These are phyloP conservation scores for Pleurotus sapidus DNA, from an alignment of 768 basidiomycete species.

Conservation along the genomic window DNA sequence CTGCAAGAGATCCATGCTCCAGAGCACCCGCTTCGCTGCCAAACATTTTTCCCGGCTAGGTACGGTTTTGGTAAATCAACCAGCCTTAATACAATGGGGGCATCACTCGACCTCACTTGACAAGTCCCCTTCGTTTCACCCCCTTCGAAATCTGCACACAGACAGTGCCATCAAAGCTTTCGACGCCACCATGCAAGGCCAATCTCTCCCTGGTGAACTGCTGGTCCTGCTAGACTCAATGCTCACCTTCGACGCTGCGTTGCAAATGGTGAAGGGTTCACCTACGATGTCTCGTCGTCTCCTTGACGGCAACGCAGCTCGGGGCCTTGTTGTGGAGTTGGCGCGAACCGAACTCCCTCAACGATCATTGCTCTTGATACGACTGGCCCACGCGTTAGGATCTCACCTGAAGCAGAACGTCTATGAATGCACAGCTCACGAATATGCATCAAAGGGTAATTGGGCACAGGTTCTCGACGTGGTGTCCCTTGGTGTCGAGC, in stretches of 20 bases:
- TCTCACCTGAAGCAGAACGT: constrained; percentile 46
- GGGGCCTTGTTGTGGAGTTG: constrained; percentile 27
- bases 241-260: neutral
- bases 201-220: neutral
- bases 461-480: constrained; percentile 53
- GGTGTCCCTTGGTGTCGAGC: constrained; percentile 45
- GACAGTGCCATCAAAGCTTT: neutral
- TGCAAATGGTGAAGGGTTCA: constrained; percentile 17
- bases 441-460: constrained; percentile 38
- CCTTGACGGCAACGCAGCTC: constrained; percentile 28
- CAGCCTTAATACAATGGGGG: neutral
- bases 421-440: constrained; percentile 56
- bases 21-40: neutral
- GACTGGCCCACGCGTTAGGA: constrained; percentile 47
- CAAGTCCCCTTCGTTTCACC: neutral
- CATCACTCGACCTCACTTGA: constrained; percentile 1
- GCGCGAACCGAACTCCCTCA: constrained; percentile 31
- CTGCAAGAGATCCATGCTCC: neutral
- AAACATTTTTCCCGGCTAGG: neutral
- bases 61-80: neutral
- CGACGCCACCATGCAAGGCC: neutral
- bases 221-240: constrained; percentile 1
- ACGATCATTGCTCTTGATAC: constrained; percentile 42
- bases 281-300: constrained; percentile 22
- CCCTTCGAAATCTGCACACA: neutral